These are phyloP conservation scores for Basipetospora chlamydospora DNA, from an alignment of 2,329 filamentous ascomycete genomes.

Conservation along the genomic window DNA sequence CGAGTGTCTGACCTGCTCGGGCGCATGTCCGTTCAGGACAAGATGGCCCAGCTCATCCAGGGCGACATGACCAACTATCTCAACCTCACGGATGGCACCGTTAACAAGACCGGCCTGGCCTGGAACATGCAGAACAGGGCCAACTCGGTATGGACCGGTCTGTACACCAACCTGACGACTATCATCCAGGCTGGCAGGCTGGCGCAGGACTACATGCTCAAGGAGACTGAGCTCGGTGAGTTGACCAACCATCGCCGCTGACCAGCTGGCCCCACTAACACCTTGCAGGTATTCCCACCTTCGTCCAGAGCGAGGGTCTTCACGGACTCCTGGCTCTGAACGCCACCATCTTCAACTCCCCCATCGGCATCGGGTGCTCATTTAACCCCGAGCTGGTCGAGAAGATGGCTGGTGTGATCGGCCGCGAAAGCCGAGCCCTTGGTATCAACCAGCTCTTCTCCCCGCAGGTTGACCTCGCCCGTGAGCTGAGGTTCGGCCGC, in stretches of 20 bases:
- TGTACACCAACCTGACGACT: constrained; percentile 48
- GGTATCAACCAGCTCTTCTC: constrained; percentile 63
- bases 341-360: constrained; percentile 67
- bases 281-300: constrained; percentile 53
- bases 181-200: constrained; percentile 47
- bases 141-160: constrained; percentile 60
- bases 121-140: constrained; percentile 51
- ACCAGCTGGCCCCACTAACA: neutral
- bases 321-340: constrained; percentile 59
- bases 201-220: constrained; percentile 53
- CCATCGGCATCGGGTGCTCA: constrained; percentile 57
- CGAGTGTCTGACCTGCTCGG: constrained; percentile 53
- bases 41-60: constrained; percentile 54
- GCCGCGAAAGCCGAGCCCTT: constrained; percentile 47
- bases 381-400: constrained; percentile 51
- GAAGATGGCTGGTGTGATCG: constrained; percentile 53
- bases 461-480: constrained; percentile 54
- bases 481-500: constrained; percentile 56
- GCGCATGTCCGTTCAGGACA: constrained; percentile 63
- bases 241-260: neutral
- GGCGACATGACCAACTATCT: constrained; percentile 63
- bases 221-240: constrained; percentile 24
- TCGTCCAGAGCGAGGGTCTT: constrained; percentile 61
- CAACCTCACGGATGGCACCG: constrained; percentile 48
- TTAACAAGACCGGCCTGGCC: constrained; percentile 52